phyloP scores from a whole-genome alignment of 768 basidiomycete genomes.

The Cyathus striatus region DNA sequence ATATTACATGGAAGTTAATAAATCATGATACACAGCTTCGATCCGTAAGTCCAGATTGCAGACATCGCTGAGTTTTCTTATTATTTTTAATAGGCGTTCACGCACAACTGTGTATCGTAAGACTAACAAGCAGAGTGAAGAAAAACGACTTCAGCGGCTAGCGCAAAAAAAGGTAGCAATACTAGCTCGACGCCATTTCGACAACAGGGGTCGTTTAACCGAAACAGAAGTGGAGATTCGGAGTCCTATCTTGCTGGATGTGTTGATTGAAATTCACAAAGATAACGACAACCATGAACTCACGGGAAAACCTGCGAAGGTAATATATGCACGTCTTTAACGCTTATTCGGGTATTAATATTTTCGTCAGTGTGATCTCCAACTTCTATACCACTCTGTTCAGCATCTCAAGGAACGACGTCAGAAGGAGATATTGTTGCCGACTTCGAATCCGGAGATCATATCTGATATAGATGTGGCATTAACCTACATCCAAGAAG shows the following conservation, averaged over 20 bases:
- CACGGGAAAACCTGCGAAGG: conserved; percentile 1
- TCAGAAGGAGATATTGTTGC: no score
- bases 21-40: background rate
- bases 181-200: conserved; percentile 15
- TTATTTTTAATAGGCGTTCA: background rate
- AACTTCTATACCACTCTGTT: no score
- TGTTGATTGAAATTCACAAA: conserved; percentile 9
- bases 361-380: no score
- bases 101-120: conserved; percentile 10
- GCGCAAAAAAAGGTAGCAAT: conserved; percentile 14
- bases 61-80: background rate
- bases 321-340: no score
- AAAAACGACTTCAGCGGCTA: conserved; percentile 7
- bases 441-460: no score
- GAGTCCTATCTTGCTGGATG: conserved; percentile 8
- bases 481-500: no score
- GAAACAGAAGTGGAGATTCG: conserved; percentile 14
- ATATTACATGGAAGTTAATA: background rate
- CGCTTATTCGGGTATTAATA: no score
- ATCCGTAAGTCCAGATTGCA: no score
- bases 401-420: no score
- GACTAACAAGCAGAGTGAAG: conserved; percentile 10
- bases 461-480: no score
- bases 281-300: conserved; percentile 1
- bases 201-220: conserved; percentile 10